Base-by-base conservation (phyloP, 139 green algal genomes). In the Chlamydomonas eustigma region DNA sequence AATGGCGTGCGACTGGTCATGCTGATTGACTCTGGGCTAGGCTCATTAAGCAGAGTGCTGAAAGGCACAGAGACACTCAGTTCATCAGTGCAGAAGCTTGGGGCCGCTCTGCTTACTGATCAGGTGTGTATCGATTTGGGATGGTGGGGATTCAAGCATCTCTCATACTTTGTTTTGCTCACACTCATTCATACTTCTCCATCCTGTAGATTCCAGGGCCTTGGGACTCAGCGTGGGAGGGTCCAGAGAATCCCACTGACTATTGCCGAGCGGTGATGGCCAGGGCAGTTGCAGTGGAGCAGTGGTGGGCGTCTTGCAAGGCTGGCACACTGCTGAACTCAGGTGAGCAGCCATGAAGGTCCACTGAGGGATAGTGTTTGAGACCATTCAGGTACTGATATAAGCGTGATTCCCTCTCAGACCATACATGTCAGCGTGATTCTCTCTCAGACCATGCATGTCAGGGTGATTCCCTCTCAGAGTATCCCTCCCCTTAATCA, bases 181-280 rank as follows among this genome's bases (percentile, higher is more conserved):
- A n/a, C n/a, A n/a, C n/a, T n/a, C n/a, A n/a, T n/a, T n/a, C n/a
- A 71, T 64, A 52, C 83, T n/a, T n/a, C n/a, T n/a, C n/a, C n/a
- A n/a, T n/a, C n/a, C n/a, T 58, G 44, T 18, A 58, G 44, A 79
- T 95, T 5, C 89, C 89, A 0, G 50, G 36, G 36, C 12, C 32
- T 0, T 95, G 91, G 89, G 86, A 92, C 58, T n/a, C 4, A 6
- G 24, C 65, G 24, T 72, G 65, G 65, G 65, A 72, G 65, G 91
- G 88, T 2, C 85, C 86, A 0, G 75, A 80, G 35, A 71, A 78
- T 0, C 86, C 88, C 18, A 73, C 83, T 18, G 77, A 86, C 34
- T 95, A 91, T 83, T 83, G 83, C 38, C 76, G 79, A 6, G 84
- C 82, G 2, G 83, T 88, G 24, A 77, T 90, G 50, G 28, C 66